Evolutionary conservation across 768 basidiomycete species (phyloP).

Genomic region (Rhizopogon salebrosus): DNA sequence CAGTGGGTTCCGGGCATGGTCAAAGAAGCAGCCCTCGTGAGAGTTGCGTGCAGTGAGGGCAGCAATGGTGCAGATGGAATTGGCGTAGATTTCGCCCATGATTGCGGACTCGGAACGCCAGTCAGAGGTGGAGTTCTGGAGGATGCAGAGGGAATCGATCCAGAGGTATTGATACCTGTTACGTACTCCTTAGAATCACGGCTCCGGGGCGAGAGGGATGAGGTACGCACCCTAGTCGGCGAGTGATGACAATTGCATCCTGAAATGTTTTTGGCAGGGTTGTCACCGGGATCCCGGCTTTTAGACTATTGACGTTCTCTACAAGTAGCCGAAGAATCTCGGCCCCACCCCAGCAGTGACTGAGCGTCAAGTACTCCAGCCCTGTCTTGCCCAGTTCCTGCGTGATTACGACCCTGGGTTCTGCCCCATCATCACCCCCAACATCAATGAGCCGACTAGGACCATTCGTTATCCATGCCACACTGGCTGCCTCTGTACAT

Average conservation of each 20-base stretch:
- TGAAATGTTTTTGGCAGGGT: slow-evolving; percentile 1
- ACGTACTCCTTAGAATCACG: not conserved
- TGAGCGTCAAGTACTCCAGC: slow-evolving; percentile 1
- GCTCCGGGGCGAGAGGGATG: not conserved
- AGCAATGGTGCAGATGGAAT: not conserved
- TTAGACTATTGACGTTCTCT: not conserved
- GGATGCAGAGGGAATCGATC: slow-evolving; percentile 1
- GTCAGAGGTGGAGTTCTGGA: not conserved
- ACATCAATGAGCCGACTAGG: slow-evolving; percentile 1
- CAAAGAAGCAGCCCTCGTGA: slow-evolving; percentile 3
- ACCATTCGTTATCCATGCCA: not conserved
- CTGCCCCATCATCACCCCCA: not conserved
- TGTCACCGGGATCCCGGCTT: not conserved
- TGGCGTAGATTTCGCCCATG: slow-evolving; percentile 1
- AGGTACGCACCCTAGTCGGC: not conserved
- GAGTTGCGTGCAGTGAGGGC: slow-evolving; percentile 2
- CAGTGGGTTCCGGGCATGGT: not conserved
- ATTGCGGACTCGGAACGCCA: not conserved
- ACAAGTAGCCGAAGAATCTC: slow-evolving; percentile 1
- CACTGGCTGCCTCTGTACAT: not conserved
- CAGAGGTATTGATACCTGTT: not conserved
- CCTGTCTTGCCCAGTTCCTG: not conserved
- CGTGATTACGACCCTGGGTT: not conserved
- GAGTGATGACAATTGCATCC: slow-evolving; percentile 3
- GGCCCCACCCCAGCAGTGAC: slow-evolving; percentile 1